phyloP scores from a whole-genome alignment of 805 yeast genomes.

The Yamadazyma scolyti region DNA sequence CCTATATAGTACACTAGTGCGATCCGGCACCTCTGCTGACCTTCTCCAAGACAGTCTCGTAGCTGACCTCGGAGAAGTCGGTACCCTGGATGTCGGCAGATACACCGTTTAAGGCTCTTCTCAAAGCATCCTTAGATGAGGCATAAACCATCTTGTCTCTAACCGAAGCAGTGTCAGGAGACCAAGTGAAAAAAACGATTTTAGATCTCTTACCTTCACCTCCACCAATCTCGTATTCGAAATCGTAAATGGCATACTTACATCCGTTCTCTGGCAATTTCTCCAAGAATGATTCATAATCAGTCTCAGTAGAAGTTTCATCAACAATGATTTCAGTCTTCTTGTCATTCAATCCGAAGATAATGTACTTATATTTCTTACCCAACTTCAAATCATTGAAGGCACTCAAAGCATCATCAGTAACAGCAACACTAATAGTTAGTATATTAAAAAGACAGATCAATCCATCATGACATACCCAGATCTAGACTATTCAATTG shows the following conservation, averaged over 20 bases:
- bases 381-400: constrained; percentile 96
- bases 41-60: constrained; percentile 85
- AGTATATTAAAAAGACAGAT: constrained; percentile 7
- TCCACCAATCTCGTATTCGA: constrained; percentile 84
- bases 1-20: constrained; percentile 25
- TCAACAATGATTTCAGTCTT: constrained; percentile 91
- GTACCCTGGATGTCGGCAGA: constrained; percentile 96
- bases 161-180: constrained; percentile 96
- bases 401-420: constrained; percentile 86
- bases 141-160: constrained; percentile 98
- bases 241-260: constrained; percentile 94
- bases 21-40: constrained; percentile 75
- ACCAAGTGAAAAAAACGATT: constrained; percentile 77
- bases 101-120: constrained; percentile 95
- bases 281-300: constrained; percentile 83
- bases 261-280: constrained; percentile 94
- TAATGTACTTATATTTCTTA: constrained; percentile 78
- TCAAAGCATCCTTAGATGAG: constrained; percentile 94
- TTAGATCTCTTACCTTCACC: constrained; percentile 94
- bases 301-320: constrained; percentile 68
- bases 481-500: constrained; percentile 23
- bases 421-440: constrained; percentile 38
- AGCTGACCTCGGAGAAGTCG: constrained; percentile 94
- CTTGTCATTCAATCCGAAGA: constrained; percentile 75
- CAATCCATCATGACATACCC: constrained; percentile 20